These are phyloP conservation scores for Kodamaea nitidulidarum DNA, from an alignment of 805 yeast species.

Conservation along the genomic window DNA sequence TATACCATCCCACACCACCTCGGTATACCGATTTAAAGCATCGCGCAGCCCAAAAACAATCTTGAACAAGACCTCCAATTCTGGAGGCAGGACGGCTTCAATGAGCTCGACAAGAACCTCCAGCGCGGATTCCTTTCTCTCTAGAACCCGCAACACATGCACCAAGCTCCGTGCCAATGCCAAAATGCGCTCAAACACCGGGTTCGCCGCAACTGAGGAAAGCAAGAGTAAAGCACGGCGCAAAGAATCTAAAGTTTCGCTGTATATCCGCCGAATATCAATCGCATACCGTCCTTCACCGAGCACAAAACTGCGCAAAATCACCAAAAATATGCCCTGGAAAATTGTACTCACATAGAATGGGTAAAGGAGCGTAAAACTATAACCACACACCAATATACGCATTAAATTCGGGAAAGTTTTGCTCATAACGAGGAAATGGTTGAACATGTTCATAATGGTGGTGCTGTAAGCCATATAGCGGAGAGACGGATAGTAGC, in stretches of 20 bases:
- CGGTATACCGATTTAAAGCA: constrained; percentile 18
- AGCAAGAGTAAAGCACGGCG: constrained; percentile 10
- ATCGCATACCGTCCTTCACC: constrained; percentile 2
- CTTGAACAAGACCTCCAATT: constrained; percentile 16
- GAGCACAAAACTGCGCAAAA: constrained; percentile 13
- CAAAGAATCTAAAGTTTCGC: constrained; percentile 13
- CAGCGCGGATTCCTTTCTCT: not conserved
- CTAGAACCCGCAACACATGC: not conserved
- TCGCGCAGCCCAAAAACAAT: constrained; percentile 25
- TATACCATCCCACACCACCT: constrained; percentile 23
- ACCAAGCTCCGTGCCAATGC: not conserved
- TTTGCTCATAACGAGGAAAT: constrained; percentile 16
- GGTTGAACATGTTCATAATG: constrained; percentile 23
- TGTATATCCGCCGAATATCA: constrained; percentile 13
- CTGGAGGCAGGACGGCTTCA: constrained; percentile 2
- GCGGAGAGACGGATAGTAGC: constrained; percentile 27
- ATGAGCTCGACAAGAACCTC: constrained; percentile 2
- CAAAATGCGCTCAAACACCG: not conserved
- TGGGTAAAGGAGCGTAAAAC: constrained; percentile 11
- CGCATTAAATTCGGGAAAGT: not conserved
- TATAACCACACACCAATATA: constrained; percentile 2
- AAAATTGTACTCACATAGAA: constrained; percentile 18
- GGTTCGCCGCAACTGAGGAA: not conserved
- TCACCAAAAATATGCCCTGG: constrained; percentile 18
- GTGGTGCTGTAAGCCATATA: constrained; percentile 24